A percentile compares a stretch with the other conserved stretches of the same genome.
phyloP scores from a whole-genome alignment of 805 yeast genomes.

The Zygosaccharomyces kombuchaensis region DNA sequence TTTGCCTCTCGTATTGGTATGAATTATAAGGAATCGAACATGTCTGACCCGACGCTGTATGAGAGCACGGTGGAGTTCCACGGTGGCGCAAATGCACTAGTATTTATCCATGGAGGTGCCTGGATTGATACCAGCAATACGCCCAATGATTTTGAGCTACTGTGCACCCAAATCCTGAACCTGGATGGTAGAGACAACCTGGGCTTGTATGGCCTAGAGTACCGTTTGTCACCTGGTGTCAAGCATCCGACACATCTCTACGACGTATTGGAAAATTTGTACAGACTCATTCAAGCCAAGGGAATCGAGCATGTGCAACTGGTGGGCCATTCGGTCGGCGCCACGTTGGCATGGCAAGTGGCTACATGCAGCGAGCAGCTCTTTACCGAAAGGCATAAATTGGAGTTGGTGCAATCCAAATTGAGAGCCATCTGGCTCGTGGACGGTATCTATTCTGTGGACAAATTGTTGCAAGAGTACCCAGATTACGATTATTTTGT shows the following conservation, averaged over 20 bases:
- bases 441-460: slow-evolving; percentile 68
- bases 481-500: slow-evolving; percentile 57
- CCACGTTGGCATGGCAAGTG: slow-evolving; percentile 58
- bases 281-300: slow-evolving; percentile 18
- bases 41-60: slow-evolving; percentile 7
- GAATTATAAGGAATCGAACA: neutral
- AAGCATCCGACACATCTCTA: slow-evolving; percentile 57
- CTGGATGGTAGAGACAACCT: slow-evolving; percentile 9
- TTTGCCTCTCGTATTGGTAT: neutral
- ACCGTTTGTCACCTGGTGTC: slow-evolving; percentile 60
- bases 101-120: slow-evolving; percentile 84
- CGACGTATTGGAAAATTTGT: slow-evolving; percentile 50
- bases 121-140: slow-evolving; percentile 75
- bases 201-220: slow-evolving; percentile 44
- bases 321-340: slow-evolving; percentile 82
- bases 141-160: slow-evolving; percentile 45
- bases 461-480: slow-evolving; percentile 52
- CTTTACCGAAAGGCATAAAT: slow-evolving; percentile 3
- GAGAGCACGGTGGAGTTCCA: slow-evolving; percentile 15
- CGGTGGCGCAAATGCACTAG: slow-evolving; percentile 30
- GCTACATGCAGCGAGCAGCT: slow-evolving; percentile 17
- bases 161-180: slow-evolving; percentile 23
- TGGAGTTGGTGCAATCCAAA: slow-evolving; percentile 13
- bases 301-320: slow-evolving; percentile 34
- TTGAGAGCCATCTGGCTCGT: slow-evolving; percentile 38